Evolutionary conservation across 306 rosid species (phyloP).

Genomic region (Malus fusca): DNA sequence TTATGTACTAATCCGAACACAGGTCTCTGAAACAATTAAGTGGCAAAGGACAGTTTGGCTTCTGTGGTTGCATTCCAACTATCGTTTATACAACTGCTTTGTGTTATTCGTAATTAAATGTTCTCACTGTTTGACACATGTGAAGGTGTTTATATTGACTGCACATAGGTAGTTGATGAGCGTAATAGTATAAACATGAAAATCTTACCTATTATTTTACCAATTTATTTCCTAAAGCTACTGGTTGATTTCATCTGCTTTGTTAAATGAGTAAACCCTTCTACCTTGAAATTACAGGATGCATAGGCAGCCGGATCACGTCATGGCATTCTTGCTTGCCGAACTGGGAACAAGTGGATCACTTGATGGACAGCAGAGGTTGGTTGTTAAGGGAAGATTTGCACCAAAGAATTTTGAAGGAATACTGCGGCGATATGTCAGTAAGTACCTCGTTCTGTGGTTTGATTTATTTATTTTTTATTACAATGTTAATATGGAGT

Average conservation of each 20-base stretch:
- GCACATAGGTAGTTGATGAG: not conserved
- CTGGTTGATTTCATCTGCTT: not conserved
- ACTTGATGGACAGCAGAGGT: slow-evolving; percentile 90
- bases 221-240: not conserved
- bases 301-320: slow-evolving; percentile 98
- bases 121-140: not conserved
- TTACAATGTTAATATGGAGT: not conserved
- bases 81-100: not conserved
- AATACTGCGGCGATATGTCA: slow-evolving; percentile 81
- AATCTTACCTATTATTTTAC: not conserved
- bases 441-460: slow-evolving; percentile 36
- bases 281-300: slow-evolving; percentile 35
- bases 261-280: not conserved
- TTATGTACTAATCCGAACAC: not conserved
- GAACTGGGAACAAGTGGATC: slow-evolving; percentile 97
- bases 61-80: not conserved
- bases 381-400: slow-evolving; percentile 94
- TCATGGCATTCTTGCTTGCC: slow-evolving; percentile 89
- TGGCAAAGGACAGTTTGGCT: not conserved
- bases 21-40: not conserved
- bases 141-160: not conserved
- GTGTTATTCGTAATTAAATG: not conserved
- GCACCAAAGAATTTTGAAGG: slow-evolving; percentile 98
- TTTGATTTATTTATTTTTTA: not conserved
- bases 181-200: not conserved